These are phyloP conservation scores for Thalassiosira pacifica DNA, from an alignment of 352 stramenopile genomes.

Conservation along the genomic window DNA sequence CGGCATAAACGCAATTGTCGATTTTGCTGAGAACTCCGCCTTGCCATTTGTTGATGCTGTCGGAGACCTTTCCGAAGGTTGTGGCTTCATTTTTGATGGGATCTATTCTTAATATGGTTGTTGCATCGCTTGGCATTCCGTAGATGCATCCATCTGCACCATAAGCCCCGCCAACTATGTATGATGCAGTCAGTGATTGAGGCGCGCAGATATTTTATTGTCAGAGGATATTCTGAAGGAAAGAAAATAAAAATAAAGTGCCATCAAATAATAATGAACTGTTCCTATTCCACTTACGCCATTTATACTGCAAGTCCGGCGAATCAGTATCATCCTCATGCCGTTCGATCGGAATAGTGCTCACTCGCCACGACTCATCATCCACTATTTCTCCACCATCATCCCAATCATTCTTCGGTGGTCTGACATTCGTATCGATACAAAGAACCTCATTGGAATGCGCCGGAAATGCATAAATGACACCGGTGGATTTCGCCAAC, in stretches of 20 bases:
- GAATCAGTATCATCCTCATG: constrained; percentile 49
- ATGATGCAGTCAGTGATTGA: no score
- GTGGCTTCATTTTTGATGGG: constrained; percentile 58
- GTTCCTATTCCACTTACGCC: constrained; percentile 54
- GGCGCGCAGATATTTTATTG: no score
- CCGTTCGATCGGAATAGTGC: constrained; percentile 54
- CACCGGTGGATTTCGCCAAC: constrained; percentile 42
- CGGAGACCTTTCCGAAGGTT: constrained; percentile 55
- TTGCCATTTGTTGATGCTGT: constrained; percentile 58
- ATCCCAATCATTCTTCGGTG: neutral
- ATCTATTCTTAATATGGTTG: constrained; percentile 60
- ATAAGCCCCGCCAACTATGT: constrained; percentile 52
- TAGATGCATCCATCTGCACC: constrained; percentile 61
- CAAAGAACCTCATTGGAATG: constrained; percentile 58
- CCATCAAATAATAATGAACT: no score
- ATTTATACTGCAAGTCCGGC: constrained; percentile 56
- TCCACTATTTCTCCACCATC: no score
- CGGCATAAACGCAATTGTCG: constrained; percentile 81
- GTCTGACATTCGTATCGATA: constrained; percentile 55
- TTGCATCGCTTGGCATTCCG: constrained; percentile 61
- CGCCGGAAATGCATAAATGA: constrained; percentile 60
- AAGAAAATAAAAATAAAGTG: no score
- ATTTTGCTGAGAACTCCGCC: constrained; percentile 65
- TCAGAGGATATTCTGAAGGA: no score
- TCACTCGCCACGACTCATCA: constrained; percentile 62